These are phyloP conservation scores for Medicago arabica DNA, from an alignment of 306 rosid species.

Conservation along the genomic window DNA sequence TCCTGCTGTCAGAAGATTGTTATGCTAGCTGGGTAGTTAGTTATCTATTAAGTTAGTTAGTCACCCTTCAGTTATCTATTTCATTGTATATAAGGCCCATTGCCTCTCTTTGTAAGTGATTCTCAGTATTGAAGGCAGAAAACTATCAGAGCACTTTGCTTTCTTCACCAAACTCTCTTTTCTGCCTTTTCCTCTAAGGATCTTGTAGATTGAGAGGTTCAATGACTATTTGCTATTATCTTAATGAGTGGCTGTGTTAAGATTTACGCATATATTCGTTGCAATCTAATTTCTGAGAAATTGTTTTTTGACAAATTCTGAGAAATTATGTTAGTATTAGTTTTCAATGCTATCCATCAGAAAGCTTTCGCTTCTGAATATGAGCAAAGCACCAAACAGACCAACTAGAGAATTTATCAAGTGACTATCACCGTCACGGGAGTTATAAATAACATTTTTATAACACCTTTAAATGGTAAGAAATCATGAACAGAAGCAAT, in stretches of 20 bases:
- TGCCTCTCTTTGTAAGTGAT: background rate
- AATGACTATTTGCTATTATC: conserved; percentile 5
- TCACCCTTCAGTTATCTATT: background rate
- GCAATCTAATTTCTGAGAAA: too few relatives aligned
- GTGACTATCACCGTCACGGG: conserved; percentile 2
- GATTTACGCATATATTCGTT: background rate
- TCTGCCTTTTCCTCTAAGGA: background rate
- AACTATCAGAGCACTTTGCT: background rate
- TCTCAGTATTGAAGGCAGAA: background rate
- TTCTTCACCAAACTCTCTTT: background rate
- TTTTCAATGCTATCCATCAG: background rate
- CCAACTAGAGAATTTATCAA: conserved; percentile 1
- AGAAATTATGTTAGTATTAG: too few relatives aligned
- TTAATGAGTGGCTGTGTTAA: conserved; percentile 4
- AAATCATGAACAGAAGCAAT: conserved; percentile 13
- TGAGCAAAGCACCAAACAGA: conserved; percentile 5
- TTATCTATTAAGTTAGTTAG: background rate
- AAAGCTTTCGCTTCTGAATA: conserved; percentile 18
- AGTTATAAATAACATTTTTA: background rate
- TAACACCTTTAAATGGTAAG: conserved; percentile 2
- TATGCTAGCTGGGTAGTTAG: background rate
- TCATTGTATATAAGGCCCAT: background rate
- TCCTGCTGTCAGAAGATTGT: background rate
- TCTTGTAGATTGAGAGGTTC: conserved; percentile 1
- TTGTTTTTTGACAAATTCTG: too few relatives aligned